phyloP scores from a whole-genome alignment of 331 rosid species.

The Acacia pycnantha region DNA sequence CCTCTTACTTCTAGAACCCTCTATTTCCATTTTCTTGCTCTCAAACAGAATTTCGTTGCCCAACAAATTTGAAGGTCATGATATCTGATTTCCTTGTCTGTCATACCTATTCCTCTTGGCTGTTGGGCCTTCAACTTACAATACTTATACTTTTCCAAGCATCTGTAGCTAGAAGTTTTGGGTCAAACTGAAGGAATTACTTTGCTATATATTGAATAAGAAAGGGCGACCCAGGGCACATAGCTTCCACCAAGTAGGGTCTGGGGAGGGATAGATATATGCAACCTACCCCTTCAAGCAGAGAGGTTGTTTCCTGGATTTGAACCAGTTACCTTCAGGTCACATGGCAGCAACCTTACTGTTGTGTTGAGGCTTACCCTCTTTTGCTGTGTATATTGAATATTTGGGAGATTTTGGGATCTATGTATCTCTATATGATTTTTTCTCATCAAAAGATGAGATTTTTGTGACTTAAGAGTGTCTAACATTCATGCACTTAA shows the following conservation, averaged over 20 bases:
- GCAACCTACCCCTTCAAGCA: too few relatives aligned
- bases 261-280: too few relatives aligned
- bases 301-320: too few relatives aligned
- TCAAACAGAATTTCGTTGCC: constrained; percentile 9
- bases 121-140: constrained; percentile 11
- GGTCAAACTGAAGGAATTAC: background rate
- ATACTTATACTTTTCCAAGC: background rate
- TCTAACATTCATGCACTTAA: constrained; percentile 2
- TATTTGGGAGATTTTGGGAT: background rate
- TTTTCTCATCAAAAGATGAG: constrained; percentile 12
- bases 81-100: constrained; percentile 4
- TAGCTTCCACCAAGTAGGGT: too few relatives aligned
- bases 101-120: background rate
- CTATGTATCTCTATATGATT: background rate
- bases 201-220: background rate
- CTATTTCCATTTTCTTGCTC: background rate
- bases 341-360: too few relatives aligned
- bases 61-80: background rate
- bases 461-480: background rate
- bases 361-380: too few relatives aligned
- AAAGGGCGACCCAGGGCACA: too few relatives aligned
- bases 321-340: too few relatives aligned
- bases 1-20: background rate
- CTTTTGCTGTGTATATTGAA: background rate
- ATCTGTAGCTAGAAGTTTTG: background rate